Conservation (phyloP, 73 alveolate genomes). For the Paramecium sonneborni region DNA sequence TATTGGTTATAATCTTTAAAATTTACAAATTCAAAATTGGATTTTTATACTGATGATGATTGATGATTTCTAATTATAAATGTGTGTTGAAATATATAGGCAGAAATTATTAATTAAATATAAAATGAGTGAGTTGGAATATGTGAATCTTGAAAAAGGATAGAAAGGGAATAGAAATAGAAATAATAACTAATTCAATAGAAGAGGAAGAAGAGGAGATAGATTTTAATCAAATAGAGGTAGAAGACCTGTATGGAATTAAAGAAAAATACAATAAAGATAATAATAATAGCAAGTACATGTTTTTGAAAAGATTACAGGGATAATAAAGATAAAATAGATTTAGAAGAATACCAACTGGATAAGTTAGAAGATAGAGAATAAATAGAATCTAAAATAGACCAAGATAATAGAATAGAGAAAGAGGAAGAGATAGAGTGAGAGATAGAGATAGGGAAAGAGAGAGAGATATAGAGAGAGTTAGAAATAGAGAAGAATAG, state of each 20-base stretch:
- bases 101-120: background rate
- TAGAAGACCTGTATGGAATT: background rate
- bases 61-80: background rate
- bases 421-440: background rate
- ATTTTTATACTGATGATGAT: constrained; percentile 65
- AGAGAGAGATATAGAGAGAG: background rate
- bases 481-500: background rate
- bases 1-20: constrained; percentile 60
- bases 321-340: constrained; percentile 11
- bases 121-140: background rate
- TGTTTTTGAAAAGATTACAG: background rate
- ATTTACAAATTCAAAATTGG: constrained; percentile 62
- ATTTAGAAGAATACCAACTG: background rate
- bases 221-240: background rate
- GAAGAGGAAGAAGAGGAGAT: background rate
- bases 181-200: background rate
- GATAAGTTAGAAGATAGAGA: background rate
- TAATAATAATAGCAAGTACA: background rate
- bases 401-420: background rate
- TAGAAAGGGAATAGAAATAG: background rate
- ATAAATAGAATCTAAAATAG: background rate
- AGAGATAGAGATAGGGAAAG: background rate
- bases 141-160: background rate
- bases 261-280: background rate
- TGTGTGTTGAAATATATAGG: background rate